Evolutionary conservation across 106 monocot genomes (phyloP).

Genomic region (Chionographis japonica): DNA sequence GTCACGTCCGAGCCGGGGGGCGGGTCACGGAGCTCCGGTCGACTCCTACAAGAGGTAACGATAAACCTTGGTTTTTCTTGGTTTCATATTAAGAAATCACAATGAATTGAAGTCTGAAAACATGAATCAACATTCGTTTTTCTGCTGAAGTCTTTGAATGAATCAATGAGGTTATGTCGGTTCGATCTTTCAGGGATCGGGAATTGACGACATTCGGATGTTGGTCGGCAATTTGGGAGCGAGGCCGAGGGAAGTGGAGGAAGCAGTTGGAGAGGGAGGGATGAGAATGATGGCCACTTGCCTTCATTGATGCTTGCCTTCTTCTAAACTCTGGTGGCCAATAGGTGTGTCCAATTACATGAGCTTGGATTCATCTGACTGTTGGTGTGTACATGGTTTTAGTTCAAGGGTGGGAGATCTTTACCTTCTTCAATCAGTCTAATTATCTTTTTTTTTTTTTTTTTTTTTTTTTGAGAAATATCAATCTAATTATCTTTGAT

Average conservation of each 20-base stretch:
- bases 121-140: neutral
- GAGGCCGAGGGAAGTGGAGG: slow-evolving; percentile 15
- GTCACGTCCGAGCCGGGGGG: slow-evolving; percentile 5
- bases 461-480: too few relatives aligned
- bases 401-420: too few relatives aligned
- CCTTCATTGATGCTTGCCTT: too few relatives aligned
- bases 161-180: neutral
- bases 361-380: too few relatives aligned
- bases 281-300: neutral
- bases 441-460: too few relatives aligned
- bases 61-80: neutral
- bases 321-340: too few relatives aligned
- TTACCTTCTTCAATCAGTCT: too few relatives aligned
- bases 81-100: neutral
- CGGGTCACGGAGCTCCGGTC: neutral
- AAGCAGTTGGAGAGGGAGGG: neutral
- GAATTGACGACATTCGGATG: slow-evolving; percentile 6
- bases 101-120: neutral
- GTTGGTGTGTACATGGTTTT: too few relatives aligned
- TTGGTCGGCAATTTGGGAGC: slow-evolving; percentile 21
- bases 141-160: neutral
- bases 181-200: slow-evolving; percentile 11
- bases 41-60: slow-evolving; percentile 22
- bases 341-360: too few relatives aligned
- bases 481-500: too few relatives aligned